phyloP scores from a whole-genome alignment of 495 filamentous ascomycete genomes.

The Sordaria brevicollis region DNA sequence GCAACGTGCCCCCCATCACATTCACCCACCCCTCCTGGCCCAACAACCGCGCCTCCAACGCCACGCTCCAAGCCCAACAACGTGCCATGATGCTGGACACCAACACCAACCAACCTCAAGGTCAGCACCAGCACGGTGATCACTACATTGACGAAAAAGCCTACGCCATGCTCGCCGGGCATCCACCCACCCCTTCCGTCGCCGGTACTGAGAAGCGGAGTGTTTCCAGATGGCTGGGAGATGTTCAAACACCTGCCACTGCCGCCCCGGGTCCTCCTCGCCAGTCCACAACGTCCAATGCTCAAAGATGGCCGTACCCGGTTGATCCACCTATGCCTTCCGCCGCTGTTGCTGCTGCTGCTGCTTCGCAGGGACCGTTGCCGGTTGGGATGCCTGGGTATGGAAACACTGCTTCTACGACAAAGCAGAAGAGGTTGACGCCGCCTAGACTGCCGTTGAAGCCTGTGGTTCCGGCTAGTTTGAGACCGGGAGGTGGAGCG shows the following conservation, averaged over 20 bases:
- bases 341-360: too few relatives aligned
- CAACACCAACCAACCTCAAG: background rate
- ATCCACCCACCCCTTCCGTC: background rate
- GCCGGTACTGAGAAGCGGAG: background rate
- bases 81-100: too few relatives aligned
- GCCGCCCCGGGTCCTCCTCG: too few relatives aligned
- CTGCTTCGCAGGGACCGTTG: background rate
- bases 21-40: conserved; percentile 1
- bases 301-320: background rate
- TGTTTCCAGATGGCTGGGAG: background rate
- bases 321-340: background rate
- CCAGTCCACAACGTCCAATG: background rate
- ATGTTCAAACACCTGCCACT: too few relatives aligned
- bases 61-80: conserved; percentile 7
- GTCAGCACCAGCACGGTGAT: background rate
- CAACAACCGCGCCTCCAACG: conserved; percentile 49
- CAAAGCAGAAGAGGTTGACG: background rate
- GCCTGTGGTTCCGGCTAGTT: background rate
- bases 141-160: background rate
- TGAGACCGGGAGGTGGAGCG: background rate
- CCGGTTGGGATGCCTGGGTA: background rate
- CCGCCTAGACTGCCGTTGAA: background rate
- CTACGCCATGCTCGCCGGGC: background rate
- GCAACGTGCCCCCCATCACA: background rate
- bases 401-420: background rate